Evolutionary conservation across 345 rosid genomes (phyloP).

Genomic region (Citrus sinensis): DNA sequence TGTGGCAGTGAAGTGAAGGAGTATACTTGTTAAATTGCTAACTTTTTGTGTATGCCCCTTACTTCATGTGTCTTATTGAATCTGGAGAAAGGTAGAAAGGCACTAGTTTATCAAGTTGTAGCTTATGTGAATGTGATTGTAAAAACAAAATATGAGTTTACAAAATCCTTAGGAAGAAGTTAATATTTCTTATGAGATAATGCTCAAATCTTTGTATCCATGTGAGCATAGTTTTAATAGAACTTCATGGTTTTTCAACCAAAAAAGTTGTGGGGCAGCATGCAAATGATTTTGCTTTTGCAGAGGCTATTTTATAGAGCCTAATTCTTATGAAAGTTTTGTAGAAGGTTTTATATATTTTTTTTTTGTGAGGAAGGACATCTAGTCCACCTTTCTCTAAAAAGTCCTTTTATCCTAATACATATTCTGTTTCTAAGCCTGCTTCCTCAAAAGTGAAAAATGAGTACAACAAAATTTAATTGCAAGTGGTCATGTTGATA

Average conservation of each 20-base stretch:
- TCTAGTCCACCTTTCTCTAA: too few relatives aligned
- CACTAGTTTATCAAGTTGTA: neutral
- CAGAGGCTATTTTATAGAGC: too few relatives aligned
- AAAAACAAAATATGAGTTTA: neutral
- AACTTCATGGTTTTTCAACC: neutral
- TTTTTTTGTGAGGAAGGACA: too few relatives aligned
- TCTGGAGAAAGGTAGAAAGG: neutral
- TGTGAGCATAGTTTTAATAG: neutral
- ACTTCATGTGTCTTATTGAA: neutral
- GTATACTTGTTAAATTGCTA: neutral
- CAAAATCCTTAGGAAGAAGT: neutral
- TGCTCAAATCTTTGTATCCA: neutral
- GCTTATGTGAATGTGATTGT: neutral
- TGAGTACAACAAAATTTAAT: too few relatives aligned
- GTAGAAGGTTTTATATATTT: too few relatives aligned
- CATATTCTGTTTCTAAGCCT: too few relatives aligned
- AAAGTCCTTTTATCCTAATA: too few relatives aligned
- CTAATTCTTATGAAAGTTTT: too few relatives aligned
- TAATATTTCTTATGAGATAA: neutral
- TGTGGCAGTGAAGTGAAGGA: neutral
- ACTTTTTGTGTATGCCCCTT: neutral
- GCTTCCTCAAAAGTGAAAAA: too few relatives aligned
- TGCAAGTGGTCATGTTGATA: too few relatives aligned
- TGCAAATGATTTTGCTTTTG: neutral
- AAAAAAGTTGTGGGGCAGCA: neutral